phyloP scores from a whole-genome alignment of 2,329 filamentous ascomycete species.

The Diatrype stigma region DNA sequence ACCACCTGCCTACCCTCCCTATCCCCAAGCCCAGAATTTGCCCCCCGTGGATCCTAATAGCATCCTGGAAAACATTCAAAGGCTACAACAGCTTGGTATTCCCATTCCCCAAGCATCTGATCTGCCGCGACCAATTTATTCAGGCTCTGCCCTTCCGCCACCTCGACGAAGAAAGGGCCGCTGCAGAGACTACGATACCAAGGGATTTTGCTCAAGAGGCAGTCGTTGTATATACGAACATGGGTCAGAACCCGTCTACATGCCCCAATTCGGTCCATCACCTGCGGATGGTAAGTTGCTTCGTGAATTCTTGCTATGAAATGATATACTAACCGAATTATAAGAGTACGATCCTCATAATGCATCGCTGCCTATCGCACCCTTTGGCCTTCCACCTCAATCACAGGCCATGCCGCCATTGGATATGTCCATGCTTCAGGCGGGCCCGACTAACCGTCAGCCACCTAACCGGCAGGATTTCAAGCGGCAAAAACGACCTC shows the following conservation, averaged over 20 bases:
- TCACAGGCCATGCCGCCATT: conserved; percentile 9
- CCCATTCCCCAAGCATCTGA: conserved; percentile 40
- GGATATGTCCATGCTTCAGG: conserved; percentile 11
- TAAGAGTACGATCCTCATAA: conserved; percentile 58
- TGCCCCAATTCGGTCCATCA: conserved; percentile 28
- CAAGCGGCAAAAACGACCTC: conserved; percentile 32
- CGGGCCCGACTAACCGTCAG: conserved; percentile 19
- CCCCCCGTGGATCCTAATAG: conserved; percentile 55
- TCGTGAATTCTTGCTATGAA: not conserved
- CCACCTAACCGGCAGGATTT: conserved; percentile 25
- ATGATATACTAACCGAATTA: conserved; percentile 8
- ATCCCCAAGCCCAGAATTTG: conserved; percentile 23
- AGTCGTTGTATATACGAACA: conserved; percentile 68
- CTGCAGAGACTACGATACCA: conserved; percentile 68
- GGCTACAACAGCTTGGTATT: conserved; percentile 56
- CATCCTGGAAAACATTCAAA: conserved; percentile 57
- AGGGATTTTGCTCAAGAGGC: conserved; percentile 67
- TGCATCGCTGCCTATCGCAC: conserved; percentile 31
- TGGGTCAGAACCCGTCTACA: conserved; percentile 45
- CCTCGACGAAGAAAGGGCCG: conserved; percentile 39
- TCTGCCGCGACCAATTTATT: conserved; percentile 29
- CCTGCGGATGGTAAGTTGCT: conserved; percentile 29
- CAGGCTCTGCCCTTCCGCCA: conserved; percentile 12
- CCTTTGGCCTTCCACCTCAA: conserved; percentile 10
- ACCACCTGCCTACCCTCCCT: conserved; percentile 20